Percentiles rank a stretch among this genome's conserved stretches.
Conservation (phyloP, 1,284 basidiomycete genomes). For the Phaffia rhodozyma region DNA sequence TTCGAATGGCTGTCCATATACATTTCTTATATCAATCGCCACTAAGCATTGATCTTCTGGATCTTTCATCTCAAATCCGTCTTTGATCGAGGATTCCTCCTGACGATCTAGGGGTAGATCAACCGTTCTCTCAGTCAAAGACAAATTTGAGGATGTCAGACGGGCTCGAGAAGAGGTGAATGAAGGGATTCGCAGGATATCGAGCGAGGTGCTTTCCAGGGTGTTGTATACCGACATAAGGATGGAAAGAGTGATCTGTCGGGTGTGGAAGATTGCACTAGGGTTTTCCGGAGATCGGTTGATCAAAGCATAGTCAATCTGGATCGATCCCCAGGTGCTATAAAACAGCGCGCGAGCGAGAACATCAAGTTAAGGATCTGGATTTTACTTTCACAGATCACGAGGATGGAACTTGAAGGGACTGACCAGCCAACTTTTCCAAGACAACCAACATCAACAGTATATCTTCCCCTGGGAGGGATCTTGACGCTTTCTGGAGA, state of each 20-base stretch:
- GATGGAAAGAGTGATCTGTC: conserved; percentile 70
- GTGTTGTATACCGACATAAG: conserved; percentile 87
- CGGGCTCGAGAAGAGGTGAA: neutral
- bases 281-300: conserved; percentile 25
- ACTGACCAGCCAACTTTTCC: conserved; percentile 84
- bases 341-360: neutral
- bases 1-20: conserved; percentile 77
- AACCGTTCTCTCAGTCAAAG: conserved; percentile 15
- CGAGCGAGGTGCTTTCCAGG: conserved; percentile 69
- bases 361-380: neutral
- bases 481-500: conserved; percentile 43
- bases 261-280: conserved; percentile 51
- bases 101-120: conserved; percentile 19
- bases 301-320: conserved; percentile 69
- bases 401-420: neutral
- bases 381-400: neutral
- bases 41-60: conserved; percentile 67
- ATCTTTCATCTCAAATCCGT: conserved; percentile 40
- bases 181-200: conserved; percentile 46
- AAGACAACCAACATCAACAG: conserved; percentile 57
- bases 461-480: conserved; percentile 55
- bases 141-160: conserved; percentile 4
- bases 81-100: conserved; percentile 26
- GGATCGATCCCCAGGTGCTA: conserved; percentile 64
- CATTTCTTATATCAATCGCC: conserved; percentile 73